Evolutionary conservation across 179 eudicot genomes (phyloP), one percentile per base, ranked within the genome.

Genomic region (Gypsophila paniculata): DNA sequence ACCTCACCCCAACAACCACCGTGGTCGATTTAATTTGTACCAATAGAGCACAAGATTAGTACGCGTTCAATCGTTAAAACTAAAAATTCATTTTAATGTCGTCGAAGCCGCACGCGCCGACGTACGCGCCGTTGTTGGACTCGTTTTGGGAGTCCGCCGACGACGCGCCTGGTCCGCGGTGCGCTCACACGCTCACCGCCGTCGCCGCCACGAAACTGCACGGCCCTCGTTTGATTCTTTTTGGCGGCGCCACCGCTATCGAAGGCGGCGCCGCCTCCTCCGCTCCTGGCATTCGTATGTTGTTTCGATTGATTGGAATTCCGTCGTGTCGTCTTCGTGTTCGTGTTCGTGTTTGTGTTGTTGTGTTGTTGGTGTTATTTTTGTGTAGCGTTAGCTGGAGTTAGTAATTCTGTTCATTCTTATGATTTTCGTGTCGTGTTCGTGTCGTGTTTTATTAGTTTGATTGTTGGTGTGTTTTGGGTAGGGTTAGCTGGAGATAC

Each of bases 221-320:
- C 2, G 99, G 97, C 52, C 93, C 97, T 36, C 86, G 96, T 19
- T 91, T 94, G 59, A 94, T 94, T 52, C 86, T 94, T 26, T 94
- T 94, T 61, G 96, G 99, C 44, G 99, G 97, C 65, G 97, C 97
- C 82, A 91, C 96, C 42, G 97, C 97, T 25, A 94, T 91, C 36
- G 97, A 87, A 76, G 90, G 91, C 38, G 96, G 91, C 72, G 84
- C 84, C 22, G 61, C 90, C 9, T 80, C 86, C 32, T 81, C 82
- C 29, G 78, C 80, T 53, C 84, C 86, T 2, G 86, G 86, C 21
- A 83, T 83, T 71, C 79, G 86, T 83, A 39, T 49, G 34, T 10
- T 11, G n/a, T 49, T 53, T 29, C 74, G 14, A 14, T 18, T 38
- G n/a, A n/a, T n/a, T 9, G 49, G 5, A 12, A 46, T 18, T n/a